Base-by-base conservation (phyloP, 2,329 filamentous ascomycete genomes). In the Alternaria sp. region DNA sequence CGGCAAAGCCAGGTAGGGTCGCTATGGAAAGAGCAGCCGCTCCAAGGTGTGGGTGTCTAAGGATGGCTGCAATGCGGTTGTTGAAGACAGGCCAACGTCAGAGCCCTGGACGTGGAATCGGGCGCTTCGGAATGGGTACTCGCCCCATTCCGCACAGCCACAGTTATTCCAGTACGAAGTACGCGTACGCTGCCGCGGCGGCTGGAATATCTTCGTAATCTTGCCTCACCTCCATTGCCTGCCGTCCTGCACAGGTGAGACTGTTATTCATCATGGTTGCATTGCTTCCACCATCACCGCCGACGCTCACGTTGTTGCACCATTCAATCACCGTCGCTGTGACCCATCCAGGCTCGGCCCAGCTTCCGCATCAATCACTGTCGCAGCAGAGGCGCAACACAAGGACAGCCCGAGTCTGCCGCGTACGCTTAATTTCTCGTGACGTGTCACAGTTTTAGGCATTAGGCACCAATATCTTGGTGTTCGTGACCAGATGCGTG, bases 371-470 rank as follows among this genome's bases (percentile, higher is more conserved):
- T 56, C 52, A 48, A 40, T 34, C 38, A 20, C 38, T 59, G 44
- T 49, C 43, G 51, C 43, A 45, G 32, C 18, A 44, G 45, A 36
- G 34, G 27, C 56, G 43, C 36, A 22, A 44, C 28, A 50, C 57
- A 43, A 45, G 20, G n/a, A 49, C 45, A 30, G 36, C 45, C 54
- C 51, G 34, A 48, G 28, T 43, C 54, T 55, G 54, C 64, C 55
- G 56, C 60, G 43, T 59, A 62, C 50, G 60, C 41, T 41, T 38
- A 50, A 45, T 64, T 34, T 54, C 43, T 34, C 60, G 66, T 68
- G 49, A 68, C 69, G 70, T 66, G 67, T 65, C 69, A 63, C 61
- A 61, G 51, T 36, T n/a, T 61, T 57, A 62, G 56, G 57, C 64
- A 65, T 58, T 50, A 64, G 54, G 64, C 63, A 60, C 57, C 60